Evolutionary conservation across 2,329 filamentous ascomycete species (phyloP).

Genomic region (Ophiostoma perfectum): DNA sequence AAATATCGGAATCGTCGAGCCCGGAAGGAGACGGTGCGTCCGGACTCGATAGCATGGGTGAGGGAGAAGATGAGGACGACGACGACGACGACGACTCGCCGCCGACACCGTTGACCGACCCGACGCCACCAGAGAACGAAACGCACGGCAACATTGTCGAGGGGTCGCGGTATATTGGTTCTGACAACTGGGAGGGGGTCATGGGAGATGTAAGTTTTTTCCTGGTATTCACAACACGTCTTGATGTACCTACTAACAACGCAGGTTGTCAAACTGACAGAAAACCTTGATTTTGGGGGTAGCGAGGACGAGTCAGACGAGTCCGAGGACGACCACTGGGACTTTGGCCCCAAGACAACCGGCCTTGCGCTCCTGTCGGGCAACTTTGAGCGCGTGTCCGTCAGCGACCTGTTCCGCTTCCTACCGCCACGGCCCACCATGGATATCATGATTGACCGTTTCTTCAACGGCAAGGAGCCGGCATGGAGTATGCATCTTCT

Average conservation of each 20-base stretch:
- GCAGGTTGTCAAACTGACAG: constrained; percentile 22
- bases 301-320: not conserved
- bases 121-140: not conserved
- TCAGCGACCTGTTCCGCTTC: constrained; percentile 24
- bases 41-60: not conserved
- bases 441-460: constrained; percentile 28
- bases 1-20: not conserved
- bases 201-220: constrained; percentile 25
- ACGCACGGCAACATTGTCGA: constrained; percentile 21
- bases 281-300: constrained; percentile 19
- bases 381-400: constrained; percentile 23
- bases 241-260: not conserved
- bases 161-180: constrained; percentile 30
- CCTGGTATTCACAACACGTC: not conserved
- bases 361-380: constrained; percentile 28
- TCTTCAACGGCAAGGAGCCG: constrained; percentile 30
- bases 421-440: constrained; percentile 28
- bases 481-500: constrained; percentile 18
- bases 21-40: not conserved
- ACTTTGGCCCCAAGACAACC: constrained; percentile 17
- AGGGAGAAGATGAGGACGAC: not conserved
- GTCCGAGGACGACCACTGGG: constrained; percentile 19
- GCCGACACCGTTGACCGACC: not conserved
- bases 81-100: constrained; percentile 6
- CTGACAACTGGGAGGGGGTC: constrained; percentile 32